Evolutionary conservation across 1,284 basidiomycete genomes (phyloP).

Genomic region (Butyriboletus appendiculatus): DNA sequence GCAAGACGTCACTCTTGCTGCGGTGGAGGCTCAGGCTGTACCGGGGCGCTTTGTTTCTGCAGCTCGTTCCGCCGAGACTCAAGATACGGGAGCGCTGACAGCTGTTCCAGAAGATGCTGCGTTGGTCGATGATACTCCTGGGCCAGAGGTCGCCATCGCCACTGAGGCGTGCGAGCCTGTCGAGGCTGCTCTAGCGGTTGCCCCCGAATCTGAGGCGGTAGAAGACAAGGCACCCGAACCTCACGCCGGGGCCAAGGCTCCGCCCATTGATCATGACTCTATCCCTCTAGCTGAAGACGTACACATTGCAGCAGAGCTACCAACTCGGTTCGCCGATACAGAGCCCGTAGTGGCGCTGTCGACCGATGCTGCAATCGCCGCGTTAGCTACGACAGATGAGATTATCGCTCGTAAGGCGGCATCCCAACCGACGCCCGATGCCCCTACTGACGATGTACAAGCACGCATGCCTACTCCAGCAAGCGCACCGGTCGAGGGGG

Average conservation of each 20-base stretch:
- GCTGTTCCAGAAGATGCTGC: constrained; percentile 36
- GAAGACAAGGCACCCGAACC: neutral
- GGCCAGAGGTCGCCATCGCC: constrained; percentile 37
- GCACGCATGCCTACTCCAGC: neutral
- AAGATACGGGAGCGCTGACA: constrained; percentile 10
- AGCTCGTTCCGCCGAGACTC: constrained; percentile 3
- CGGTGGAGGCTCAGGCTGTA: constrained; percentile 9
- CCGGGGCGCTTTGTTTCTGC: constrained; percentile 4
- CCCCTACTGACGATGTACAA: neutral
- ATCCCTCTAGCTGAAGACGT: neutral
- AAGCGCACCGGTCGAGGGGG: neutral
- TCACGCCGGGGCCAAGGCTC: neutral
- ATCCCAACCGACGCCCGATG: neutral
- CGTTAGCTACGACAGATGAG: neutral
- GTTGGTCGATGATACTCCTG: constrained; percentile 38
- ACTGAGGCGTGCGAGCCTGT: constrained; percentile 24
- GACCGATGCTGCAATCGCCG: neutral
- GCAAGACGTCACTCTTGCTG: neutral
- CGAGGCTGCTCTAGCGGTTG: neutral
- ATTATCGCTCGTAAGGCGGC: neutral
- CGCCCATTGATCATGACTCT: neutral
- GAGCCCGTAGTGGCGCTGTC: neutral
- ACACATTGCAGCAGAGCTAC: constrained; percentile 4
- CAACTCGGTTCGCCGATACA: constrained; percentile 6
- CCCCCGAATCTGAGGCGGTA: neutral